These are phyloP conservation scores for Leptographium galeiforme DNA, from an alignment of 2,329 filamentous ascomycete species.

Conservation along the genomic window DNA sequence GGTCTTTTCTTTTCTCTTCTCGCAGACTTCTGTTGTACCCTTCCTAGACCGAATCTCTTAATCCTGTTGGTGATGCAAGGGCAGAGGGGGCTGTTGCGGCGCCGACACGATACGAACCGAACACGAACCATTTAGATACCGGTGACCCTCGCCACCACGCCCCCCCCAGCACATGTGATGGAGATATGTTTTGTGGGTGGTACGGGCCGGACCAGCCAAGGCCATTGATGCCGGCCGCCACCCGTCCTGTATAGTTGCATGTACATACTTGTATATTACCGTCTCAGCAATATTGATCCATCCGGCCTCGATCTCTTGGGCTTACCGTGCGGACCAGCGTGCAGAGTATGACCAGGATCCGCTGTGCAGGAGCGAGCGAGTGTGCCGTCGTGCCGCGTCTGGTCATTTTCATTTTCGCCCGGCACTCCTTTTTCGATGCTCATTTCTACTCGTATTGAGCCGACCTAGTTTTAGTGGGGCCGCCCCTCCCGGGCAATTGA, in stretches of 20 bases:
- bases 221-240: neutral
- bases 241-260: slow-evolving; percentile 7
- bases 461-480: neutral
- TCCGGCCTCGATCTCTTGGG: too few species aligned
- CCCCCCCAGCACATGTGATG: neutral
- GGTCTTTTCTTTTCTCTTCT: neutral
- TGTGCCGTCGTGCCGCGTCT: too few species aligned
- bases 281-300: too few species aligned
- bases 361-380: too few species aligned
- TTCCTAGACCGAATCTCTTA: neutral
- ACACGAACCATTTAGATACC: neutral
- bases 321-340: too few species aligned
- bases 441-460: neutral
- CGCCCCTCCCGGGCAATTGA: neutral
- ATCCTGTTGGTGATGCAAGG: neutral
- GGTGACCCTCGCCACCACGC: neutral
- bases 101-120: neutral
- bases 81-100: neutral
- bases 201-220: neutral
- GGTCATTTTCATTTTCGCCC: too few species aligned
- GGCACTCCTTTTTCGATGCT: neutral
- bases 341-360: too few species aligned
- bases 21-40: neutral
- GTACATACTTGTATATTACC: slow-evolving; percentile 9
- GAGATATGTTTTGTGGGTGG: neutral